Conservation (phyloP, 2,329 filamentous ascomycete species). For the Sclerotinia sclerotiorum region DNA sequence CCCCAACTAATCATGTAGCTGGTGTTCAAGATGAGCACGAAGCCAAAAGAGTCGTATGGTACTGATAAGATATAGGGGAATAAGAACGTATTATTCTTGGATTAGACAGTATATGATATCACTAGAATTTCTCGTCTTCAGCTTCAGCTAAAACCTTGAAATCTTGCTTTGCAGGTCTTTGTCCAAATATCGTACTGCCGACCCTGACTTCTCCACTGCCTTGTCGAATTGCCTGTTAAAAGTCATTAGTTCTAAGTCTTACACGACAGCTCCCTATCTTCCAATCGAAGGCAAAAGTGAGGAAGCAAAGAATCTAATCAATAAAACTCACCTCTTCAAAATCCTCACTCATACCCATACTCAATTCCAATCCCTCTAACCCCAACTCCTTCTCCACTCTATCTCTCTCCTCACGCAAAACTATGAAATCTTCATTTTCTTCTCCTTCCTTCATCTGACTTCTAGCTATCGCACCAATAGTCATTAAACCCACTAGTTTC, state of each 20-base stretch:
- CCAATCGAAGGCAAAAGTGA: not conserved
- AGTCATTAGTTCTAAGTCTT: slow-evolving; percentile 63
- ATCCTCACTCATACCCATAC: slow-evolving; percentile 44
- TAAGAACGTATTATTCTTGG: not conserved
- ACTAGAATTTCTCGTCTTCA: slow-evolving; percentile 27
- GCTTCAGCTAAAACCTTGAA: slow-evolving; percentile 31
- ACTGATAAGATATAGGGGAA: not conserved
- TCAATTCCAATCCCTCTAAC: slow-evolving; percentile 39
- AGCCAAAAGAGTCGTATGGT: not conserved
- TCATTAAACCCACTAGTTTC: slow-evolving; percentile 84
- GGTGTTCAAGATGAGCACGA: not conserved
- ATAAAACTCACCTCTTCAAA: slow-evolving; percentile 44
- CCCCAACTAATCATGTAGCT: not conserved
- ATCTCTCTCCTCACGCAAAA: slow-evolving; percentile 68
- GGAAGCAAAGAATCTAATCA: not conserved
- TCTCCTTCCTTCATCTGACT: slow-evolving; percentile 67
- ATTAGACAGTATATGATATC: not conserved
- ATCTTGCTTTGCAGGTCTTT: slow-evolving; percentile 55
- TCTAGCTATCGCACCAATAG: slow-evolving; percentile 90
- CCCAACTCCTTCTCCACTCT: slow-evolving; percentile 63
- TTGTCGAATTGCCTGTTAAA: slow-evolving; percentile 66
- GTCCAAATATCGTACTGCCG: slow-evolving; percentile 91
- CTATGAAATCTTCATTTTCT: slow-evolving; percentile 89
- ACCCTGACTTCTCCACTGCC: slow-evolving; percentile 89
- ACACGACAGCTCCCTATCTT: slow-evolving; percentile 33